Conservation (phyloP, 192 early-diverging fungal genomes). For the Gamsiella multidivaricata region DNA sequence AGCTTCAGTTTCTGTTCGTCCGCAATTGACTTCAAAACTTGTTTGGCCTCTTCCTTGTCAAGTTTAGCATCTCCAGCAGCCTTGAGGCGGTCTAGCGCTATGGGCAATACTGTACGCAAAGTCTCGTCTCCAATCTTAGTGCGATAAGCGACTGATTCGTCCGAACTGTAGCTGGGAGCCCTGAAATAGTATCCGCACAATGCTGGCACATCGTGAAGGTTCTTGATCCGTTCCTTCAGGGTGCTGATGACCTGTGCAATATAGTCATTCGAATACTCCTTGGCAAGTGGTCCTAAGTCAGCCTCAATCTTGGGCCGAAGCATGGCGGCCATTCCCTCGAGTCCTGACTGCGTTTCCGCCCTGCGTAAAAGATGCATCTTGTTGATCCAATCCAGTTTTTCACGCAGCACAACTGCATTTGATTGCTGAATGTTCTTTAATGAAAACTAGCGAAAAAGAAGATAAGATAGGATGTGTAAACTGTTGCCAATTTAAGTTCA, state of each 20-base stretch:
- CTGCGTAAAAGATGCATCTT: constrained; percentile 70
- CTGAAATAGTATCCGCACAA: constrained; percentile 66
- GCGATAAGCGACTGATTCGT: constrained; percentile 54
- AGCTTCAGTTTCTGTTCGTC: constrained; percentile 53
- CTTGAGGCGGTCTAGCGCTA: constrained; percentile 12
- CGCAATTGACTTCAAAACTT: constrained; percentile 47
- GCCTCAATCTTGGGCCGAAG: constrained; percentile 44
- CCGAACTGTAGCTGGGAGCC: constrained; percentile 58
- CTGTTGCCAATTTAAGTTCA: too few species aligned
- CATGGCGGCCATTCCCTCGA: constrained; percentile 54
- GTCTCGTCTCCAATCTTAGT: constrained; percentile 50
- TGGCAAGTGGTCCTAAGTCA: constrained; percentile 15
- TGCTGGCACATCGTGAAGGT: constrained; percentile 62
- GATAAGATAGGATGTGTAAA: neutral
- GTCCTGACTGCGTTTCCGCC: constrained; percentile 55
- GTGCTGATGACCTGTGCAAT: constrained; percentile 58
- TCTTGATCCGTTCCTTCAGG: constrained; percentile 68
- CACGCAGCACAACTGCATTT: constrained; percentile 68
- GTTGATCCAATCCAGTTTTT: constrained; percentile 82
- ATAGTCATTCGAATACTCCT: constrained; percentile 51
- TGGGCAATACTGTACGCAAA: constrained; percentile 31
- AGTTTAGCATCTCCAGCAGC: constrained; percentile 12
- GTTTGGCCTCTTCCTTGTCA: constrained; percentile 42
- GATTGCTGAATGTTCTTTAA: constrained; percentile 70
- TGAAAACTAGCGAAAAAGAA: constrained; percentile 61